Conservation (phyloP, 2,329 filamentous ascomycete genomes). For the Colletotrichum tamarilloi region DNA sequence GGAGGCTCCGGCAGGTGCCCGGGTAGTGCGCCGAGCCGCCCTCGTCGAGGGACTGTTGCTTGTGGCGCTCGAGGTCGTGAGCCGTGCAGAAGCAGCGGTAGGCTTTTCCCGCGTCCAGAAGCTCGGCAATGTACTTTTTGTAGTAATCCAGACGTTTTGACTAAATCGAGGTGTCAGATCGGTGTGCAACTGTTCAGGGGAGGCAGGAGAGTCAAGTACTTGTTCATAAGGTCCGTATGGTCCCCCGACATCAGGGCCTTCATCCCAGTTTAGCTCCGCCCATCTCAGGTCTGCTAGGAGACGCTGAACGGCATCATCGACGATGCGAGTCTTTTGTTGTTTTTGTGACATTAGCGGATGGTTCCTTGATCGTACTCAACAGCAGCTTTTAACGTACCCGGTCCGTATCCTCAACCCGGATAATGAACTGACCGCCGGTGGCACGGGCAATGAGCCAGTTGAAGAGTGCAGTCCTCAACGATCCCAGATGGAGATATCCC, state of each 20-base stretch:
- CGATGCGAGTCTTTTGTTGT: conserved; percentile 76
- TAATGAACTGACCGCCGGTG: conserved; percentile 88
- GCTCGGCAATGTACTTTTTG: conserved; percentile 72
- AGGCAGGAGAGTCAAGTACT: conserved; percentile 55
- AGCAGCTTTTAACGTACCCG: conserved; percentile 66
- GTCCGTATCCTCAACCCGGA: conserved; percentile 96
- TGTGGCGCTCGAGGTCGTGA: conserved; percentile 75
- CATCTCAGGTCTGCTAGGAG: conserved; percentile 85
- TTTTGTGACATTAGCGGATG: background rate
- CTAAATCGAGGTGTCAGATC: conserved; percentile 50
- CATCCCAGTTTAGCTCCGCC: conserved; percentile 93
- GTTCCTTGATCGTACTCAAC: background rate
- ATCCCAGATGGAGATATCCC: conserved; percentile 92
- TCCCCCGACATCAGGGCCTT: conserved; percentile 88
- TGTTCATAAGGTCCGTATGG: conserved; percentile 88
- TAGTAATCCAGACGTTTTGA: conserved; percentile 85
- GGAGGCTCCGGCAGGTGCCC: conserved; percentile 77
- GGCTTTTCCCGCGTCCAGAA: conserved; percentile 78
- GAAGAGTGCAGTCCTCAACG: conserved; percentile 91
- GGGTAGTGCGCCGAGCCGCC: conserved; percentile 60
- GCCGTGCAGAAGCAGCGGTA: conserved; percentile 94
- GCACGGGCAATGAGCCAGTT: conserved; percentile 92
- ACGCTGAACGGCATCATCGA: conserved; percentile 81
- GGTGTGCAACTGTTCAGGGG: background rate
- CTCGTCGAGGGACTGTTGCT: conserved; percentile 68